Base-by-base conservation (phyloP, 2,329 filamentous ascomycete species). In the Beauveria scarabaeidicola region DNA sequence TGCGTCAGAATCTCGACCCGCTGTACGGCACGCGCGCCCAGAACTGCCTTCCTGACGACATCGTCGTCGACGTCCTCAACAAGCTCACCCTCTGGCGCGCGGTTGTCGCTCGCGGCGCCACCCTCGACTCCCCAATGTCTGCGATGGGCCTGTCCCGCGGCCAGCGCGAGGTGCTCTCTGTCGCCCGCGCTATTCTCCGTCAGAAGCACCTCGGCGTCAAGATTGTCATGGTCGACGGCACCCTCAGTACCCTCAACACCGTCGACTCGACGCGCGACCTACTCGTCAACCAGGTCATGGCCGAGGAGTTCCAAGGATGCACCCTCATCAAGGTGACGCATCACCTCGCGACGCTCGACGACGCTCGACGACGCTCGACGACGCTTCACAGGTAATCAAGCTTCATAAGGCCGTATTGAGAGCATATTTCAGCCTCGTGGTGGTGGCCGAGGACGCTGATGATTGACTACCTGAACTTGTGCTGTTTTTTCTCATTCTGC, bases 241-340 rank as follows among this genome's bases (percentile, higher is more conserved):
- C n/a, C 15, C 48, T 51, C 11, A 29, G 29, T 29, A 32, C 46
- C 13, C 6, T 36, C 29, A 10, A 36, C 52, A 53, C 62, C 15
- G 61, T 19, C 43, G 27, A 58, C 44, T 29, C 47, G 11, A 25
- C 41, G 38, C 62, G 58, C n/a, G 32, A 38, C n/a, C 29, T 38
- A 8, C 1, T 52, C 9, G 29, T 38, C 11, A 19, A 53, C 9
- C 27, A 7, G 7, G 36, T 53, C 51, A 41, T 53, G 36, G 23
- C 32, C n/a, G 19, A 27, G 51, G 21, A 40, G n/a, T 21, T 41
- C 5, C 32, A 11, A 6, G 51, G 51, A 21, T 53, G 51, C n/a
- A 43, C 36, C 3, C 36, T 53, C 21, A 53, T 43, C 51, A 41
- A 43, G 21, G 51, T 53, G 21, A 43, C 51, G 32, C 36, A 43